Base-by-base conservation (phyloP, 2,329 filamentous ascomycete genomes). In the Anthostomella pinea region DNA sequence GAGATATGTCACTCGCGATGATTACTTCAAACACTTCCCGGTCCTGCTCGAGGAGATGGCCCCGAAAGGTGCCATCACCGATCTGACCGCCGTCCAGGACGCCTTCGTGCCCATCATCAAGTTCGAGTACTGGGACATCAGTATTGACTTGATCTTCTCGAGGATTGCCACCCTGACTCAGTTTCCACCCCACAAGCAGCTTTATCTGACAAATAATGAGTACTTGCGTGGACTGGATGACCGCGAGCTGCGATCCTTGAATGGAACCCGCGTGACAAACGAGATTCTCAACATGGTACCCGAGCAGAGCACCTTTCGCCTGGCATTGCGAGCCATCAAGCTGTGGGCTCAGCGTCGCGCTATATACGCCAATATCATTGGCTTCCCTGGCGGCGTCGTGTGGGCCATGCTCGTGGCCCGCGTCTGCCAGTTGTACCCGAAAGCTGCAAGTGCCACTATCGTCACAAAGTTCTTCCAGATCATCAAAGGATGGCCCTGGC, bases 61-160 rank as follows among this genome's bases (percentile, higher is more conserved):
- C 1, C 79, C 85, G 7, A 69, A 79, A 23, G 85, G 82, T n/a
- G 75, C 89, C 41, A 87, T 97, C 52, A 84, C 85, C 42, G 87
- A 94, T 58, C 73, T 96, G 54, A 83, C 87, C 2, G 79, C 85
- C 0, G 93, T 98, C 23, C 83, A 83, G 30, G 91, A 95, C 56
- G 88, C 91, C 4, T 95, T 87, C 56, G 91, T 97, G 6, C 93
- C 93, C 30, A 95, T 98, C 60, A 97, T 98, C 70, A 97, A 96
- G 62, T 87, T 97, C 56, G 87, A 95, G 60, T 87, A 94, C 51
- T 81, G 77, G 33, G 87, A 83, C 32, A 94, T 98, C 59, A 93
- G 87, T 61, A 94, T 98, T 59, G 93, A 98, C 73, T 68, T 98
- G 50, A 94, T 97, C 59, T 89, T 90, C 64, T 85, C 86, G 48